Percentiles rank a stretch among this genome's conserved stretches.
phyloP scores from a whole-genome alignment of 768 basidiomycete genomes.

The Mycena floridula region DNA sequence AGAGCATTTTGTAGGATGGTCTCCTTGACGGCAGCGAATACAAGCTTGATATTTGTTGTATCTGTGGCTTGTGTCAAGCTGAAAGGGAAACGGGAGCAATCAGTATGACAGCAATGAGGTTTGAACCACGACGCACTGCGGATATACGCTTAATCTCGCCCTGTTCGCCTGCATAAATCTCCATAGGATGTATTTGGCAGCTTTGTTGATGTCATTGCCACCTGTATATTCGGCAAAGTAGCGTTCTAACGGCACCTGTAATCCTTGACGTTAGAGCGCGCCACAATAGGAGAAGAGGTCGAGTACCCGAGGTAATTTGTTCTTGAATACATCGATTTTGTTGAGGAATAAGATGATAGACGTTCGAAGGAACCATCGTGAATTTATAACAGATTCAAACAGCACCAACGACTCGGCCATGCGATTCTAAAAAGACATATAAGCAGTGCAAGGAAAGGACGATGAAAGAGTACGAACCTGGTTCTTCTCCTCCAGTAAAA shows the following conservation, averaged over 20 bases:
- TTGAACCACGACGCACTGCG: constrained; percentile 54
- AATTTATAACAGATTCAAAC: constrained; percentile 77
- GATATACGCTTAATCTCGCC: constrained; percentile 81
- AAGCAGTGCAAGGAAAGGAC: no score
- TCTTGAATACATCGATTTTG: constrained; percentile 75
- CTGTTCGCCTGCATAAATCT: constrained; percentile 90
- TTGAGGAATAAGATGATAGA: constrained; percentile 65
- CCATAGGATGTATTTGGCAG: constrained; percentile 93
- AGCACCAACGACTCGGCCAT: constrained; percentile 71
- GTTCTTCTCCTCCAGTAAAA: constrained; percentile 58
- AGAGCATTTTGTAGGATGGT: constrained; percentile 81
- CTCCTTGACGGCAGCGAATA: constrained; percentile 82
- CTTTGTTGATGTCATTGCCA: constrained; percentile 87
- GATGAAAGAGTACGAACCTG: constrained; percentile 30
- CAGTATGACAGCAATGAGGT: not conserved
- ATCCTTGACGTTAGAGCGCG: not conserved
- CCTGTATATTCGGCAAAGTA: constrained; percentile 90
- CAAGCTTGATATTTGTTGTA: constrained; percentile 71
- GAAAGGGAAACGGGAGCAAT: constrained; percentile 1
- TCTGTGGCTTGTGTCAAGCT: constrained; percentile 82
- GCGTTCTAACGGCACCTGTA: constrained; percentile 54
- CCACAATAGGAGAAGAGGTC: not conserved
- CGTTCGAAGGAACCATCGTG: constrained; percentile 66
- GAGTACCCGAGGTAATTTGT: constrained; percentile 38
- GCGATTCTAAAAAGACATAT: constrained; percentile 72